Percentiles rank a stretch among this genome's conserved stretches.
phyloP scores from a whole-genome alignment of 345 rosid species.

The Eutrema yunnanense region DNA sequence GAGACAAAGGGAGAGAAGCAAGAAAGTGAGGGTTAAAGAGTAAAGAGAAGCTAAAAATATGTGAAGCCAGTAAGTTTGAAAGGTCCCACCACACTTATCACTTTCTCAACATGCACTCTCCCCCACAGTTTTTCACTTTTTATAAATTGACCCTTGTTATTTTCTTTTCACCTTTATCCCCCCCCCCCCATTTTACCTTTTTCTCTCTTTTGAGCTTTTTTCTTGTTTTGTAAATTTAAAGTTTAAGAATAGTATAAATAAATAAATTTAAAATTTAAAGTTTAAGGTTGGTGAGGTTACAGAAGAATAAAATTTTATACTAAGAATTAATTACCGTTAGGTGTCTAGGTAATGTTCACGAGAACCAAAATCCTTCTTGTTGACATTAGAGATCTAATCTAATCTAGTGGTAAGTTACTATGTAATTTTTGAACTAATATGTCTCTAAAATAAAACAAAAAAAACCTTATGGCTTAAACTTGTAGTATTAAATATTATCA shows the following conservation, averaged over 20 bases:
- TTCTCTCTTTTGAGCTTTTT: not conserved
- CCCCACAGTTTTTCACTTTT: slow-evolving; percentile 1
- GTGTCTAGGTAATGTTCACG: slow-evolving; percentile 16
- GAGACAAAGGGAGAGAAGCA: not conserved
- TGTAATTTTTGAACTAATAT: not conserved
- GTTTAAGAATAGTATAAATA: not conserved
- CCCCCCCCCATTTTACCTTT: not conserved
- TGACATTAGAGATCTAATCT: not conserved
- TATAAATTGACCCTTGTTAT: slow-evolving; percentile 3
- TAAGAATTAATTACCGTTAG: not conserved
- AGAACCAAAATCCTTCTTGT: slow-evolving; percentile 14
- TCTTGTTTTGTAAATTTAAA: not conserved
- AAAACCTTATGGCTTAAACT: slow-evolving; percentile 9
- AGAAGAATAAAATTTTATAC: not conserved
- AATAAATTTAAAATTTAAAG: not conserved
- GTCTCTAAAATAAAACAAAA: not conserved
- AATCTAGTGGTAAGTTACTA: not conserved
- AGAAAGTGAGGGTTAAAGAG: slow-evolving; percentile 9
- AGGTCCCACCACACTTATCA: not conserved
- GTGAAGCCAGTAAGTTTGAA: slow-evolving; percentile 7
- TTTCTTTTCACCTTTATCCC: not conserved
- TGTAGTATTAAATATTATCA: slow-evolving; percentile 19
- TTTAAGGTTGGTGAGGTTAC: not conserved
- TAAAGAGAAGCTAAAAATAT: not conserved
- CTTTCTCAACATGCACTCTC: not conserved